Percentiles rank a stretch among this genome's conserved stretches.
phyloP scores from a whole-genome alignment of 345 rosid species.

The Lumnitzera racemosa region DNA sequence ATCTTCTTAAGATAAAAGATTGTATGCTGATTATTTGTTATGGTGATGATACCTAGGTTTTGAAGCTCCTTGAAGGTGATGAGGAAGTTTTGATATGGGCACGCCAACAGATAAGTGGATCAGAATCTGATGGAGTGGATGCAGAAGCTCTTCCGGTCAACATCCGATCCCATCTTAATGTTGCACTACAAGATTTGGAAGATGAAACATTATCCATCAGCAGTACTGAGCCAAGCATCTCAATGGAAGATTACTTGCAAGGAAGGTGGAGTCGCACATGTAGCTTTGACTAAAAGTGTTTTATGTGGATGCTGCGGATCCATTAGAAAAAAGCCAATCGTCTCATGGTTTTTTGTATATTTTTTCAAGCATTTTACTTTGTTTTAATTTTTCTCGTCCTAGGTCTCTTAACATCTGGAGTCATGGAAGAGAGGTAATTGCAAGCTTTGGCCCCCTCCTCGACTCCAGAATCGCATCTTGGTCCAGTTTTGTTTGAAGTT shows the following conservation, averaged over 20 bases:
- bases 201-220: constrained; percentile 59
- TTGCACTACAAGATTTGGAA: constrained; percentile 71
- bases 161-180: constrained; percentile 75
- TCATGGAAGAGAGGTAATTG: constrained; percentile 51
- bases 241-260: constrained; percentile 66
- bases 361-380: constrained; percentile 15
- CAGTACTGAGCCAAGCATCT: constrained; percentile 45
- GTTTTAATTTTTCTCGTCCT: background rate
- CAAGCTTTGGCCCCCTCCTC: constrained; percentile 37
- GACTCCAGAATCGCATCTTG: constrained; percentile 7
- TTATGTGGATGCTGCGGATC: background rate
- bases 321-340: background rate
- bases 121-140: constrained; percentile 31
- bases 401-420: constrained; percentile 9
- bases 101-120: constrained; percentile 37
- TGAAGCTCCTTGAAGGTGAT: constrained; percentile 81
- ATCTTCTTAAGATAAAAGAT: background rate
- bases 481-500: background rate
- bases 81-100: constrained; percentile 66
- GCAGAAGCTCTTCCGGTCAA: constrained; percentile 41
- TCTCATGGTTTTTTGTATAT: background rate
- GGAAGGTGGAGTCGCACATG: constrained; percentile 77
- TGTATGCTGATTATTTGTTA: background rate
- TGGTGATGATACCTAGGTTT: constrained; percentile 30
- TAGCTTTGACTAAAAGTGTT: constrained; percentile 41